Percentiles rank a stretch among this genome's conserved stretches.
Evolutionary conservation across 2,329 filamentous ascomycete genomes (phyloP).

Genomic region (Botrytis paeoniae): DNA sequence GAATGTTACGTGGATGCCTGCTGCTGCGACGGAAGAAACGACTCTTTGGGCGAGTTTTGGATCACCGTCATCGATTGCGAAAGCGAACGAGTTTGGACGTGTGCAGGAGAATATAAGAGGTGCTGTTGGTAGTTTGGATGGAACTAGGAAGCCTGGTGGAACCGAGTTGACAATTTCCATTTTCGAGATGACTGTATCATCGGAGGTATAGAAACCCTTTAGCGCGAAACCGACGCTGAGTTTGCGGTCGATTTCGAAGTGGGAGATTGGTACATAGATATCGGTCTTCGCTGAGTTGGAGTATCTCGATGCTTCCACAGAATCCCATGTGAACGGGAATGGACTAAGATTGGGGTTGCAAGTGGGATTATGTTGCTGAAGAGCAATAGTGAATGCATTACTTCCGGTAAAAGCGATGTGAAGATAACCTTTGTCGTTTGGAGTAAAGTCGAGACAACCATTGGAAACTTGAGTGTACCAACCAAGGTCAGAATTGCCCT

Average conservation of each 20-base stretch:
- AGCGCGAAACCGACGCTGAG: slow-evolving; percentile 58
- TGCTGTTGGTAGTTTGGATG: slow-evolving; percentile 59
- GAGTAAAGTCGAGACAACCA: slow-evolving; percentile 54
- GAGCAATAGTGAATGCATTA: slow-evolving; percentile 59
- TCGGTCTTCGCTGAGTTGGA: slow-evolving; percentile 45
- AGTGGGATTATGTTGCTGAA: slow-evolving; percentile 63
- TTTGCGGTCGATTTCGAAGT: slow-evolving; percentile 60
- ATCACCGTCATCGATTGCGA: slow-evolving; percentile 68
- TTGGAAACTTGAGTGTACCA: slow-evolving; percentile 58
- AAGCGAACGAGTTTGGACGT: slow-evolving; percentile 67
- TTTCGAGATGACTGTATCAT: slow-evolving; percentile 50
- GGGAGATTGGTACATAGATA: slow-evolving; percentile 64
- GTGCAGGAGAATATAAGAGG: slow-evolving; percentile 61
- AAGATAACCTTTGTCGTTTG: slow-evolving; percentile 56
- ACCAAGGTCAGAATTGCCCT: slow-evolving; percentile 55
- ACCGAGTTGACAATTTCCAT: slow-evolving; percentile 59
- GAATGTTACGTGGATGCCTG: slow-evolving; percentile 64
- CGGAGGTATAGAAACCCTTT: slow-evolving; percentile 59
- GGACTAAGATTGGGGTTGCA: slow-evolving; percentile 56
- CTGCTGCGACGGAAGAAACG: slow-evolving; percentile 58
- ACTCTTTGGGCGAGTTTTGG: slow-evolving; percentile 58
- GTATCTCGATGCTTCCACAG: slow-evolving; percentile 62
- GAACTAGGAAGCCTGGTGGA: slow-evolving; percentile 51
- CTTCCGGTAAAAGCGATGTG: slow-evolving; percentile 63
- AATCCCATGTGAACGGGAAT: slow-evolving; percentile 66